A percentile compares a stretch with the other conserved stretches of the same genome.
phyloP scores from a whole-genome alignment of 2,329 filamentous ascomycete species.

The Phialophora verrucosa region DNA sequence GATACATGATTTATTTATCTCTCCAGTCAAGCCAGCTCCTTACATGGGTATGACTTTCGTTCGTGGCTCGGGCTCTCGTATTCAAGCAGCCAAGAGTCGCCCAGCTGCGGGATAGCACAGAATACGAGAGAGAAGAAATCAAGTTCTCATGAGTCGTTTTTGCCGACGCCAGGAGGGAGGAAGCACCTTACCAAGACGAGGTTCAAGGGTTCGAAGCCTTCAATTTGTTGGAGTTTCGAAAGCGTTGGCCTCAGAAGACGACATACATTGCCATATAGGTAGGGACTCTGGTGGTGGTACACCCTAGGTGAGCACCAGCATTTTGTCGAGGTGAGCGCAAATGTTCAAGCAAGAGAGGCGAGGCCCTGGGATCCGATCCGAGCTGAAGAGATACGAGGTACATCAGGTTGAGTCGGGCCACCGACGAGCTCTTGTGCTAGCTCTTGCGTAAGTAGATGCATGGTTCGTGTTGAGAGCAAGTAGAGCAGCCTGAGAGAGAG shows the following conservation, averaged over 20 bases:
- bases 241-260: background rate
- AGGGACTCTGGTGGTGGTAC: background rate
- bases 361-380: background rate
- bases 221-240: too few species aligned
- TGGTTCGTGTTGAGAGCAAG: background rate
- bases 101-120: background rate
- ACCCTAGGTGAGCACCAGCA: too few species aligned
- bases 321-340: background rate
- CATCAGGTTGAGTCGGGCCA: background rate
- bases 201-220: background rate
- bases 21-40: background rate
- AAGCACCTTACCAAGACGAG: background rate
- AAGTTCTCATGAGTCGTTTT: background rate
- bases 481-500: background rate
- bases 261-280: background rate
- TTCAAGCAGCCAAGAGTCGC: background rate
- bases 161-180: too few species aligned
- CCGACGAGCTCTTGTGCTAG: background rate
- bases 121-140: background rate
- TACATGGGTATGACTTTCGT: background rate
- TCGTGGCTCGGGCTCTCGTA: background rate
- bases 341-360: background rate
- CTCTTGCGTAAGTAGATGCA: background rate
- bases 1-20: background rate
- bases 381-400: background rate